Percentiles rank a stretch among this genome's conserved stretches.
Conservation (phyloP, 2,329 filamentous ascomycete genomes). For the Basipetospora chlamydospora region DNA sequence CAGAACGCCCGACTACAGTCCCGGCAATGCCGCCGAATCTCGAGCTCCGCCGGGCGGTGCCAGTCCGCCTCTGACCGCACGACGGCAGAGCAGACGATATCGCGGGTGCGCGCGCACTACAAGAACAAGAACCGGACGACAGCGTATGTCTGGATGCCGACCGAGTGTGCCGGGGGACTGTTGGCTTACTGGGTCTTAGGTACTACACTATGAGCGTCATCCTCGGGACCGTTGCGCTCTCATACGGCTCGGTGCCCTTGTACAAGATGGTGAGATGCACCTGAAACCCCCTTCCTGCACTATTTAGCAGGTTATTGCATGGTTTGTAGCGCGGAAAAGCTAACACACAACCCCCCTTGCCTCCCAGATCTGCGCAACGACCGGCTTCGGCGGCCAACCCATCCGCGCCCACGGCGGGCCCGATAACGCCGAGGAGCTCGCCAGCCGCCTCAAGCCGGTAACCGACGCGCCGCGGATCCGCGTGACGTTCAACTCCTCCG, state of each 20-base stretch:
- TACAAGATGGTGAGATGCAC: slow-evolving; percentile 62
- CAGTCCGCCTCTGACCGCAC: slow-evolving; percentile 13
- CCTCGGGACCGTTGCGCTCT: slow-evolving; percentile 63
- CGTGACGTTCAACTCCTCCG: slow-evolving; percentile 90
- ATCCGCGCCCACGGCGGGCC: slow-evolving; percentile 56
- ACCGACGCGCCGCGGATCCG: slow-evolving; percentile 70
- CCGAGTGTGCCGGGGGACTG: slow-evolving; percentile 7
- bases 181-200: slow-evolving; percentile 22
- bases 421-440: slow-evolving; percentile 45
- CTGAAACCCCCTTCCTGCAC: not conserved
- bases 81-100: slow-evolving; percentile 32
- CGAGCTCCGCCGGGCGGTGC: not conserved
- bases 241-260: slow-evolving; percentile 71
- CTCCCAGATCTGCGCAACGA: slow-evolving; percentile 62
- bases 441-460: slow-evolving; percentile 66
- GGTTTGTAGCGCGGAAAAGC: not conserved
- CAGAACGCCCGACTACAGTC: slow-evolving; percentile 6
- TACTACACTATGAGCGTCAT: slow-evolving; percentile 67
- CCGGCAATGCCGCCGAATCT: slow-evolving; percentile 7
- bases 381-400: slow-evolving; percentile 85
- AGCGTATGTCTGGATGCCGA: slow-evolving; percentile 16
- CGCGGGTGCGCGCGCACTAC: slow-evolving; percentile 48
- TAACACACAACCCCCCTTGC: not conserved
- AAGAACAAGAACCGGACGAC: slow-evolving; percentile 52
- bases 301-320: slow-evolving; percentile 1